Conservation (phyloP, 1,139 yeast genomes). For the Yamadazyma siamensis region DNA sequence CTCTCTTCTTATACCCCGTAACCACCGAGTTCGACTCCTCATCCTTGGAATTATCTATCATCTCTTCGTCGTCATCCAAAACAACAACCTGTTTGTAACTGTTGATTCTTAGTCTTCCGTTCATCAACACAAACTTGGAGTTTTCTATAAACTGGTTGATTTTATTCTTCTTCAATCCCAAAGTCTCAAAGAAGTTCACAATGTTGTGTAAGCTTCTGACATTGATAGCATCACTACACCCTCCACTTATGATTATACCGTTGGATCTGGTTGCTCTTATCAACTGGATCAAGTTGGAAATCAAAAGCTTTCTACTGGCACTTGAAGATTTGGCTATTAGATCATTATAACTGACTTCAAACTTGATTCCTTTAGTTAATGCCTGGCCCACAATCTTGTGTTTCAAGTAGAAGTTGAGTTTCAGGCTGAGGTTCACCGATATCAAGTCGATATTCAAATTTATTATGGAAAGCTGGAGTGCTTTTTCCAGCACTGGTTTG, state of each 20-base stretch:
- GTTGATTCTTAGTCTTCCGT: constrained; percentile 67
- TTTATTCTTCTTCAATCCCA: constrained; percentile 67
- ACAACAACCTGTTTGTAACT: constrained; percentile 68
- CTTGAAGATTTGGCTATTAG: constrained; percentile 33
- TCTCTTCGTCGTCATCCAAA: constrained; percentile 33
- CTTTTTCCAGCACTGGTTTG: constrained; percentile 76
- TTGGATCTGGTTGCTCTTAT: constrained; percentile 80
- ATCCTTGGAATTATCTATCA: constrained; percentile 15
- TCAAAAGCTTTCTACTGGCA: constrained; percentile 51
- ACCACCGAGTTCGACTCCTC: constrained; percentile 17
- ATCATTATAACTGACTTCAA: constrained; percentile 72
- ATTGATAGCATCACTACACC: constrained; percentile 58
- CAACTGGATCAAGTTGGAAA: constrained; percentile 69
- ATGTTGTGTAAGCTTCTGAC: constrained; percentile 69
- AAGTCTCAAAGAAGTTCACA: constrained; percentile 57
- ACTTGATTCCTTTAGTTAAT: constrained; percentile 72
- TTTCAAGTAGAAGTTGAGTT: constrained; percentile 74
- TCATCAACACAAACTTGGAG: constrained; percentile 62
- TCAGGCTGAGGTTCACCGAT: constrained; percentile 62
- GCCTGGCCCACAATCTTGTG: constrained; percentile 87
- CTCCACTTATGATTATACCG: constrained; percentile 78
- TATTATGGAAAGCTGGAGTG: constrained; percentile 69
- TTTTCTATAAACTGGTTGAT: constrained; percentile 60
- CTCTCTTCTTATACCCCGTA: constrained; percentile 9
- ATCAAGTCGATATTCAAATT: constrained; percentile 77